Evolutionary conservation across 768 basidiomycete species (phyloP).

Genomic region (Russula sp.): DNA sequence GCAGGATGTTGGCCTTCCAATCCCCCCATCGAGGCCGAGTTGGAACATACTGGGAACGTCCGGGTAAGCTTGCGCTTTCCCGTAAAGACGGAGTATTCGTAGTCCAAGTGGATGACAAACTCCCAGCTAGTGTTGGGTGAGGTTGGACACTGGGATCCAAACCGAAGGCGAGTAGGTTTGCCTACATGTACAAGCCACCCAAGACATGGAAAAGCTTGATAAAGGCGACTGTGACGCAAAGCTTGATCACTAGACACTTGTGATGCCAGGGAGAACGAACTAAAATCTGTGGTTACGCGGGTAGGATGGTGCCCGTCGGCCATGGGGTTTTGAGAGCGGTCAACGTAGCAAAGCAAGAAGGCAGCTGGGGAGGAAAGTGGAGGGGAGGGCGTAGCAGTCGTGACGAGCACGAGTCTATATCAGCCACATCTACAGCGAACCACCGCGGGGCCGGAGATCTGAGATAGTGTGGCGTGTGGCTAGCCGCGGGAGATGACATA

Average conservation of each 20-base stretch:
- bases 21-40: background rate
- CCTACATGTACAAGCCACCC: conserved; percentile 17
- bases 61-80: conserved; percentile 5
- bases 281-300: background rate
- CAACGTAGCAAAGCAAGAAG: background rate
- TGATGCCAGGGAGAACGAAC: background rate
- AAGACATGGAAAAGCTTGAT: conserved; percentile 2
- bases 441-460: background rate
- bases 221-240: background rate
- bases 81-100: background rate
- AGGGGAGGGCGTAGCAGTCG: too few relatives aligned
- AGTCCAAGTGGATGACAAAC: conserved; percentile 2
- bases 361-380: too few relatives aligned
- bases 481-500: background rate
- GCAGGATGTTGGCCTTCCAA: background rate
- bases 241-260: background rate
- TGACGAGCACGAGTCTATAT: background rate
- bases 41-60: conserved; percentile 11
- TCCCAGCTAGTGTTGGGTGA: conserved; percentile 11
- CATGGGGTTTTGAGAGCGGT: background rate
- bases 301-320: background rate
- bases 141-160: too few relatives aligned
- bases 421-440: background rate
- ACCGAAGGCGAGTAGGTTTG: background rate
- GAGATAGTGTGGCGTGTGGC: background rate